Evolutionary conservation across 768 basidiomycete genomes (phyloP).

Genomic region (Suillus bovinus): DNA sequence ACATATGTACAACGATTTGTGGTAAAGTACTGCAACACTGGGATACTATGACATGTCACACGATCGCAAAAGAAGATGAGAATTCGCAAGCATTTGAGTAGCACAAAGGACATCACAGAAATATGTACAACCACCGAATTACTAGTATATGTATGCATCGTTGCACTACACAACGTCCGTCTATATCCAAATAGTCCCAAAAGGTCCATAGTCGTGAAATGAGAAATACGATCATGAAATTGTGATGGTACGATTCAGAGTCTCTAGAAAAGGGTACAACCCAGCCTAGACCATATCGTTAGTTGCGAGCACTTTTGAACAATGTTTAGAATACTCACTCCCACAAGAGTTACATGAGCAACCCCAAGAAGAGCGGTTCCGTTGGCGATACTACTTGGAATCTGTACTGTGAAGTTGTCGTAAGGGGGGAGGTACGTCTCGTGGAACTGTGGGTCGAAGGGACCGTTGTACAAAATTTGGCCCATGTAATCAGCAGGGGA

Average conservation of each 20-base stretch:
- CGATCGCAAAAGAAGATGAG: no score
- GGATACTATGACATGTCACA: background rate
- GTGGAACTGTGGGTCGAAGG: slow-evolving; percentile 39
- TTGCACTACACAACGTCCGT: background rate
- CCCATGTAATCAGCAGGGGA: slow-evolving; percentile 37
- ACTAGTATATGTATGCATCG: background rate
- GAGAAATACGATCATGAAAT: slow-evolving; percentile 16
- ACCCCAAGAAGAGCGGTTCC: slow-evolving; percentile 40
- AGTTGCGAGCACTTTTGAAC: background rate
- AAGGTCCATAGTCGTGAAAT: background rate
- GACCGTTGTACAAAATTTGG: slow-evolving; percentile 47
- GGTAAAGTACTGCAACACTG: background rate
- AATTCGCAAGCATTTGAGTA: background rate
- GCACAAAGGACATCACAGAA: background rate
- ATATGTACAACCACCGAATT: background rate
- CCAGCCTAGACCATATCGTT: slow-evolving; percentile 30
- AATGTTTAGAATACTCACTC: slow-evolving; percentile 31
- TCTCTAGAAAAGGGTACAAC: slow-evolving; percentile 30
- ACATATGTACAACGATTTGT: background rate
- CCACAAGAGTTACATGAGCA: slow-evolving; percentile 39
- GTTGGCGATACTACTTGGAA: slow-evolving; percentile 31
- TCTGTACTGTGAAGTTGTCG: slow-evolving; percentile 45
- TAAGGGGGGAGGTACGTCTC: slow-evolving; percentile 35
- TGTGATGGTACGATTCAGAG: slow-evolving; percentile 32
- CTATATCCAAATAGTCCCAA: background rate